Conservation (phyloP, 257 asterid genomes). For the Paulownia fortunei region DNA sequence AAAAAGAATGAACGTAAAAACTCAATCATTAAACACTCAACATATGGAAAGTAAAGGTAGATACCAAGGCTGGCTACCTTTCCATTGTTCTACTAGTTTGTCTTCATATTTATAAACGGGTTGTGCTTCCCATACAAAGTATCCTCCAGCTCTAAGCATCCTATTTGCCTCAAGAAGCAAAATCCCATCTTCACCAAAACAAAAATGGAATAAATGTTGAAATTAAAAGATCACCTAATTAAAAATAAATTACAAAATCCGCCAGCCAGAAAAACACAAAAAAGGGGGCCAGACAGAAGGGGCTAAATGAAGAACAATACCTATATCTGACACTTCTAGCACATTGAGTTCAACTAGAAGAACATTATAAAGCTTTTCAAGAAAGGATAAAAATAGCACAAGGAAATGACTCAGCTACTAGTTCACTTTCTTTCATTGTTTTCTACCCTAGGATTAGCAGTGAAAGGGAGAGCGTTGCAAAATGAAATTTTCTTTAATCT, state of each 20-base stretch:
- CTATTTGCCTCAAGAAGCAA: slow-evolving; percentile 74
- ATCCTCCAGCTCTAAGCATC: slow-evolving; percentile 73
- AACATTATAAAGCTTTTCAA: background rate
- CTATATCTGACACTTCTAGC: background rate
- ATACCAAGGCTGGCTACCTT: slow-evolving; percentile 45
- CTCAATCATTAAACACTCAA: background rate
- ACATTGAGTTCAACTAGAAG: background rate
- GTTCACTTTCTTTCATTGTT: background rate
- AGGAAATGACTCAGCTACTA: background rate
- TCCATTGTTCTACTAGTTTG: slow-evolving; percentile 44
- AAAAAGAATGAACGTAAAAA: background rate
- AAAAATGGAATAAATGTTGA: background rate
- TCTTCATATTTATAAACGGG: slow-evolving; percentile 36
- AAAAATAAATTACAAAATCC: background rate
- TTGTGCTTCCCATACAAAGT: slow-evolving; percentile 55
- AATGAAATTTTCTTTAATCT: background rate
- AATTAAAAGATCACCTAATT: background rate
- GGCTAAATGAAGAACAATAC: background rate
- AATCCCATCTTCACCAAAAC: slow-evolving; percentile 55
- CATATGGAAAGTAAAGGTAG: background rate
- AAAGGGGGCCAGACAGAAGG: background rate
- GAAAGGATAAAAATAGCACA: background rate
- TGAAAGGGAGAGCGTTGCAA: background rate
- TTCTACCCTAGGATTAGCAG: background rate
- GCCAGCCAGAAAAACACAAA: background rate